These are phyloP conservation scores for Aureococcus anophagefferens DNA, from an alignment of 108 stramenopile genomes.

Conservation along the genomic window DNA sequence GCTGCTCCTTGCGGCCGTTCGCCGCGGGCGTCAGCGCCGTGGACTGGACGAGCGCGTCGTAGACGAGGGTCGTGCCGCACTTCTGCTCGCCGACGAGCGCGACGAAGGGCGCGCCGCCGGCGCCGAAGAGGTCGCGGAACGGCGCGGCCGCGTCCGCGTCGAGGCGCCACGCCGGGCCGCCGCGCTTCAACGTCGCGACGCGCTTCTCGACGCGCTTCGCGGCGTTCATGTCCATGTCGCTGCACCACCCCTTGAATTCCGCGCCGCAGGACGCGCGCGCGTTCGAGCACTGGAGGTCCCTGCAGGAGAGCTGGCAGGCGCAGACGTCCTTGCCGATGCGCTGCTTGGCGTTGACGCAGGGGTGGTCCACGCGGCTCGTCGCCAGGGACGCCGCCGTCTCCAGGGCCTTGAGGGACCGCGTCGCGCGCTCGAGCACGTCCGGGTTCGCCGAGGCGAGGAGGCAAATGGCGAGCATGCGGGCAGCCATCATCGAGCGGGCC, in stretches of 20 bases:
- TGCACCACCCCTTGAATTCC: neutral
- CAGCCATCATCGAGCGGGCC: too few relatives aligned
- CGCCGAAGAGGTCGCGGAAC: neutral
- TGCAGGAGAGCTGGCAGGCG: neutral
- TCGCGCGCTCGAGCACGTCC: too few relatives aligned
- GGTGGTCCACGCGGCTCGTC: too few relatives aligned
- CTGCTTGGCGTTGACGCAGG: neutral
- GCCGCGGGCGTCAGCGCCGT: neutral
- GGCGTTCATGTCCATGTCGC: neutral
- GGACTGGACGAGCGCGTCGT: neutral
- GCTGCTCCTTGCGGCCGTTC: slow-evolving; percentile 2
- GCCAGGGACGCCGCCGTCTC: too few relatives aligned
- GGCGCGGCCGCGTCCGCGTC: neutral
- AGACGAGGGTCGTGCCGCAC: neutral
- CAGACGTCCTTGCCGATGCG: neutral
- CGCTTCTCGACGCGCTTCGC: neutral
- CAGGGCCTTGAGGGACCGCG: too few relatives aligned
- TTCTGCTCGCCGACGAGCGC: neutral
- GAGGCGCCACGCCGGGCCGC: neutral
- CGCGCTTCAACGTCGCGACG: neutral
- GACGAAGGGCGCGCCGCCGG: neutral
- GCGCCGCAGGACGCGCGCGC: neutral
- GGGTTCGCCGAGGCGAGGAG: too few relatives aligned
- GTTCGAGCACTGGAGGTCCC: neutral
- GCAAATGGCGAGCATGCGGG: too few relatives aligned